Conservation (phyloP, 2,329 filamentous ascomycete species). For the Alternaria arborescens region DNA sequence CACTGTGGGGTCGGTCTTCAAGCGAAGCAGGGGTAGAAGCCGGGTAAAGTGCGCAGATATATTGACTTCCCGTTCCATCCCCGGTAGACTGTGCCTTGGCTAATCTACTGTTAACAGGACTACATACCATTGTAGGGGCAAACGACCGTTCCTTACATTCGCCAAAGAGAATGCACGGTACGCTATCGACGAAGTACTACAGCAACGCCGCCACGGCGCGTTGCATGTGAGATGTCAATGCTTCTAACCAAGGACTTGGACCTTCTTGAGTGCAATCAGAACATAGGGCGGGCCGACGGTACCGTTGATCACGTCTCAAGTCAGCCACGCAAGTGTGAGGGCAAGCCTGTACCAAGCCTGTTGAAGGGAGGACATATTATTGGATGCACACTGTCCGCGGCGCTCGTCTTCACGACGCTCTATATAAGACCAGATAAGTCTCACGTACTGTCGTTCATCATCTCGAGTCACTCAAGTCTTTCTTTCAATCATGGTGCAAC, state of each 20-base stretch:
- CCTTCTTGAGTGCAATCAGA: background rate
- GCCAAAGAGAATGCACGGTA: background rate
- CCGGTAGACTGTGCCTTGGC: conserved; percentile 22
- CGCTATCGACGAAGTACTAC: conserved; percentile 5
- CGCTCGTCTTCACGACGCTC: background rate
- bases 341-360: conserved; percentile 11
- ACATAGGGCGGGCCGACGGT: conserved; percentile 25
- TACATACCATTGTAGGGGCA: conserved; percentile 12
- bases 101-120: conserved; percentile 22
- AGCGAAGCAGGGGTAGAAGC: conserved; percentile 14
- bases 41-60: conserved; percentile 27
- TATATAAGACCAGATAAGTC: conserved; percentile 17
- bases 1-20: conserved; percentile 9
- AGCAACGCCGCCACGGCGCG: conserved; percentile 4
- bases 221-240: conserved; percentile 10
- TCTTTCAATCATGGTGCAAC: conserved; percentile 33
- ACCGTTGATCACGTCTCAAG: conserved; percentile 15
- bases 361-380: conserved; percentile 12
- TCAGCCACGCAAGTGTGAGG: background rate
- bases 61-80: conserved; percentile 12
- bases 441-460: conserved; percentile 5
- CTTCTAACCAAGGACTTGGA: conserved; percentile 19
- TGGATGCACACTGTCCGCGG: conserved; percentile 3
- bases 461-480: conserved; percentile 4
- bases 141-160: conserved; percentile 17